Conservation (phyloP, 2,329 filamentous ascomycete genomes). For the Ceratocystis cubensis region DNA sequence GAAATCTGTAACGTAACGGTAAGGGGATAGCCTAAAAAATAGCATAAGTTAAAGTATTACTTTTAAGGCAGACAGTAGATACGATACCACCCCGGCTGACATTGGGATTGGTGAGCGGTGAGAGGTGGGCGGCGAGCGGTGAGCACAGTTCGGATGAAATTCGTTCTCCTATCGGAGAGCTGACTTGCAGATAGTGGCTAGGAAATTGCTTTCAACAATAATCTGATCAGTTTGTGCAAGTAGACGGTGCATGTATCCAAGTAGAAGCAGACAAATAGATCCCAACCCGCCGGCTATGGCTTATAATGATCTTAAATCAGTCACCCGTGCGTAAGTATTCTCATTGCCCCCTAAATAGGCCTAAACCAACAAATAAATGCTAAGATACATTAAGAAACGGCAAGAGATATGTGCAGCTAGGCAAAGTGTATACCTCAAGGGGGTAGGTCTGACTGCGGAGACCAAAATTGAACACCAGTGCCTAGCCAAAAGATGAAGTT, state of each 20-base stretch:
- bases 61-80: conserved; percentile 29
- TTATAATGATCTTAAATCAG: too few species aligned
- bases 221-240: too few species aligned
- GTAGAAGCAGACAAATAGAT: neutral
- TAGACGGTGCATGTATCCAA: neutral
- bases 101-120: conserved; percentile 31
- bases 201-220: neutral
- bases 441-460: too few species aligned
- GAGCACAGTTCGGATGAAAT: conserved; percentile 26
- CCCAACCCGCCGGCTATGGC: too few species aligned
- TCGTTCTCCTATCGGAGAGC: neutral
- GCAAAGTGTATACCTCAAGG: too few species aligned
- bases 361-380: too few species aligned
- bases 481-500: too few species aligned
- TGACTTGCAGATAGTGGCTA: neutral
- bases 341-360: too few species aligned
- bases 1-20: neutral
- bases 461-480: too few species aligned
- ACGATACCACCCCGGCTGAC: conserved; percentile 34
- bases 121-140: conserved; percentile 28
- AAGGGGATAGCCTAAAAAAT: neutral
- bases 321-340: too few species aligned
- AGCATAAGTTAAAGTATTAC: conserved; percentile 22
- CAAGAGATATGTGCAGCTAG: too few species aligned
- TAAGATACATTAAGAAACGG: too few species aligned